Conservation (phyloP, 164 flowering plant species). For the Vitis labrusca region DNA sequence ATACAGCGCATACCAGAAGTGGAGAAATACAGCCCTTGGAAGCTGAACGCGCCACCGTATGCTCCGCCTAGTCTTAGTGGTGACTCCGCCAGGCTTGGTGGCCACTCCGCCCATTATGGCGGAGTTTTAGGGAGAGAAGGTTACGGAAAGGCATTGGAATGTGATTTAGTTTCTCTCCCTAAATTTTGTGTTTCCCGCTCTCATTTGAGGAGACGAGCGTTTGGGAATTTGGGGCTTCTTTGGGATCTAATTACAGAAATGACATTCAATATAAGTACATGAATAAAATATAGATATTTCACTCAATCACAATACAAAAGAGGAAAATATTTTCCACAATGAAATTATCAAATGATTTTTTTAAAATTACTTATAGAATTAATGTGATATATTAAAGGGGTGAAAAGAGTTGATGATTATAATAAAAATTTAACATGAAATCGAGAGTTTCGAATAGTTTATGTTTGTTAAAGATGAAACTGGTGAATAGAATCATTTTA, state of each 20-base stretch:
- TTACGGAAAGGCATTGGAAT: background rate
- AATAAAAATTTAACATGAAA: too few species aligned
- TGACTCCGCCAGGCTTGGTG: constrained; percentile 4
- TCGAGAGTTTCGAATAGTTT: too few species aligned
- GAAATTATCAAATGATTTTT: too few species aligned
- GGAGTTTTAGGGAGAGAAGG: background rate
- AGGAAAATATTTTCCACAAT: too few species aligned
- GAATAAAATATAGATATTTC: too few species aligned
- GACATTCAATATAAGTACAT: background rate
- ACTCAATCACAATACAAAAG: too few species aligned
- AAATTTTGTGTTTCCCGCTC: background rate
- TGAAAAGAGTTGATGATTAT: too few species aligned
- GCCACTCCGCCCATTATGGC: constrained; percentile 5
- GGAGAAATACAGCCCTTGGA: too few species aligned
- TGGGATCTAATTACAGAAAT: background rate
- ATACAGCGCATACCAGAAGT: background rate
- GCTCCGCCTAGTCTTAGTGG: background rate
- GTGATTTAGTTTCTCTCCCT: background rate
- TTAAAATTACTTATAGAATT: too few species aligned
- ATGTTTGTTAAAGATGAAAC: too few species aligned
- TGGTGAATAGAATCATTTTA: too few species aligned
- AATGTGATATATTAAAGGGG: too few species aligned
- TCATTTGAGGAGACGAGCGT: background rate
- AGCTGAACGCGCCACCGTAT: background rate
- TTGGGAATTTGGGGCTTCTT: background rate